Evolutionary conservation across 164 flowering plant genomes (phyloP), one percentile per base, ranked within the genome.

Genomic region (Litsea cubeba): DNA sequence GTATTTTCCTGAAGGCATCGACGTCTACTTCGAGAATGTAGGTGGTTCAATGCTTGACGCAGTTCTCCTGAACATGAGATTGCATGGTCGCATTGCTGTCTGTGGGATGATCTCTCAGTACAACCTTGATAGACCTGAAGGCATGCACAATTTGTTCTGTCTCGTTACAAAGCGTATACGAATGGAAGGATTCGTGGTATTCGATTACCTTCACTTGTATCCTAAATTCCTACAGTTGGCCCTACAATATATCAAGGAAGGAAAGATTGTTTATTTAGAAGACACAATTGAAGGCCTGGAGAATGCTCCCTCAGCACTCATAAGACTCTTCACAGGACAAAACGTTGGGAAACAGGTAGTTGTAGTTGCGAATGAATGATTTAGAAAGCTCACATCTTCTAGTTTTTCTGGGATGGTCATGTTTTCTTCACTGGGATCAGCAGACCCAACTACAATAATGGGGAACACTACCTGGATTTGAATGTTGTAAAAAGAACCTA

Each of bases 31-130:
- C 17, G 83, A 85, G 70, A 81, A 82, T 67, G 86, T 84, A 17
- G 85, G 84, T 12, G 88, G 86, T 0, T 70, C 78, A 60, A 84
- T 82, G 86, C 81, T 85, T 5, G 88, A 85, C 25, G 86, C 86
- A 40, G 84, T 80, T 20, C 80, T 85, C 0, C 60, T 66, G 46
- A 85, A 85, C 80, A 81, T 83, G 84, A 80, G 74, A 64, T 2
- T 49, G 22, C 78, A 80, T 65, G 82, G 85, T 6, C 78, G 73
- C 24, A 71, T 71, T 26, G 77, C 81, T 35, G 82, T 22, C 0
- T 80, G 84, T 57, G 86, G 87, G 32, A 62, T 81, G 80, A 78
- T 84, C 60, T 85, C 85, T 35, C 83, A 86, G 60, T 84, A 86
- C 75, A 81, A 81, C 70, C 78, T 79, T 3, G 74, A 77, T 22